Evolutionary conservation across 1,284 basidiomycete genomes (phyloP), one percentile per base, ranked within the genome.

Genomic region (Cutaneotrichosporon cavernicola): DNA sequence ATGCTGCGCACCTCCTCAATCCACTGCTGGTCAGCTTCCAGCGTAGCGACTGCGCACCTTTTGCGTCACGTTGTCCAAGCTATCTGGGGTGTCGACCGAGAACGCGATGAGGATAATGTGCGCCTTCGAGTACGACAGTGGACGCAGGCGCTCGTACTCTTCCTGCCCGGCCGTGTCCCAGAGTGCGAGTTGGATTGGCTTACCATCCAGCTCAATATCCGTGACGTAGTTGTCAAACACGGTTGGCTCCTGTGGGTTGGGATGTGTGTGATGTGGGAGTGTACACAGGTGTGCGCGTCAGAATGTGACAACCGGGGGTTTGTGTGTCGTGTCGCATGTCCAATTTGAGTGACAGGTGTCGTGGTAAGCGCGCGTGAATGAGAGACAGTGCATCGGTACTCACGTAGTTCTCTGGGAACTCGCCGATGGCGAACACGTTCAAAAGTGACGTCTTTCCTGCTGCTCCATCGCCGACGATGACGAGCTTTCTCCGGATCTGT

Each of bases 191-290:
- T 58, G 49, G 38, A 98, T 91, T 50, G 94, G 91, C 81, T 98
- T 98, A 70, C 94, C 94, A 80, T 99, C 96, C 62, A 98, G 84
- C 73, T 93, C 86, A 75, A 99, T 97, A 83, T 98, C 96, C 55
- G 96, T 95, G 66, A 98, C 95, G 81, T 97, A 99, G 80, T 98
- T 99, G 82, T 97, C 94, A 75, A 97, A 97, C 62, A 97, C 93
- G 62, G 92, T 91, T 89, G 82, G 65, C 67, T 75, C 73, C 73
- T 80, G 67, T 49, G 5, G 52, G 52, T 32, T 36, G 43, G 22
- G 47, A 21, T 26, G 38, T 46, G 31, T n/a, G 38, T 30, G 34
- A 7, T 14, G 57, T 34, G 58, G 32, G 38, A 2, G 7, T 10
- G 38, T n/a, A 10, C n/a, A n/a, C 22, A 30, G 49, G 22, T 22